Base-by-base conservation (phyloP, 768 basidiomycete species). In the Termitomyces sp. region DNA sequence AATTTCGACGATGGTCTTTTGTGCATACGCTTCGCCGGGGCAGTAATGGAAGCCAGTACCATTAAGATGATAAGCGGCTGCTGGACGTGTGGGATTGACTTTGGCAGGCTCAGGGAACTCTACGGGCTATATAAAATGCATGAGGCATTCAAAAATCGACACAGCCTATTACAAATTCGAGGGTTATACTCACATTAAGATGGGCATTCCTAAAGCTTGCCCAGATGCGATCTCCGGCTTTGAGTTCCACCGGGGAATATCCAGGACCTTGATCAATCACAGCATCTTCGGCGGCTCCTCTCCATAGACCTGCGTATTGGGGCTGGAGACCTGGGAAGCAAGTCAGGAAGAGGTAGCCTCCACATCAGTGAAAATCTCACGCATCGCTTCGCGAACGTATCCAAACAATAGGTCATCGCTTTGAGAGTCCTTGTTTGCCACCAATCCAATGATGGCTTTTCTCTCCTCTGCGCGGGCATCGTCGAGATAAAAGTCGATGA, bases 401-500 rank as follows among this genome's bases (percentile, higher is more conserved):
- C 82, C 82, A 9, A 66, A 69, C 7, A 84, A 64, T 24, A 76
- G 56, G 37, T 75, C 70, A 6, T 64, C 65, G 52, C 74, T 74
- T 32, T 69, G 60, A 4, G 63, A 47, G 57, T 76, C 75, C 6
- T 66, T 67, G 34, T 66, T 65, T 30, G 70, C 62, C 5, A 72
- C 67, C 0, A 82, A 69, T 45, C 69, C 59, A 26, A 75, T 42
- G 32, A 83, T 76, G 20, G 76, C 72, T 0, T 65, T 70, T 12
- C 72, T 67, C 58, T 83, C 79, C 47, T 67, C 67, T 8, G 69
- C 71, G 16, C 71, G 73, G 22, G 64, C 66, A 39, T 77, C 76
- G 40, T 77, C 76, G 26, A 85, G 66, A 67, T 82, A 84, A 69
- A 84, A 83, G 61, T 84, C 77, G 47, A 85, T 67, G 20, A 83